These are phyloP conservation scores for Rutidosis leptorrhynchoides DNA, from an alignment of 129 eudicot species.

Conservation along the genomic window DNA sequence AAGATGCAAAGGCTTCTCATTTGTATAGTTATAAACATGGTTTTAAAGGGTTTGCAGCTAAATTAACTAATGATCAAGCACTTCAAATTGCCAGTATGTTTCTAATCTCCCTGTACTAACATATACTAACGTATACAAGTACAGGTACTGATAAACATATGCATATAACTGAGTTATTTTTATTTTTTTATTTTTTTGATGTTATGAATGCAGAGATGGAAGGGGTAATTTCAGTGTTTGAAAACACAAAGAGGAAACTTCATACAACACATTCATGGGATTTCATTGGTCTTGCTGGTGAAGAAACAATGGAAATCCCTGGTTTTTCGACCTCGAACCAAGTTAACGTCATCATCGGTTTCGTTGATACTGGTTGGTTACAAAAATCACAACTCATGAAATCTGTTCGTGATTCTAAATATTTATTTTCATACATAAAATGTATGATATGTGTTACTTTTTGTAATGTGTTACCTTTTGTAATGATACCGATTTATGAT, in stretches of 20 bases:
- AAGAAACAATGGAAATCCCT: slow-evolving; percentile 86
- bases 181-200: too few relatives aligned
- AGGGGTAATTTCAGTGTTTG: slow-evolving; percentile 85
- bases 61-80: slow-evolving; percentile 71
- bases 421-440: not conserved
- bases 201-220: slow-evolving; percentile 60
- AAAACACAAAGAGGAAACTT: slow-evolving; percentile 52
- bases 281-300: slow-evolving; percentile 67
- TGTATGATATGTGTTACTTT: too few relatives aligned
- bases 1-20: slow-evolving; percentile 69
- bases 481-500: slow-evolving; percentile 20
- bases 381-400: not conserved
- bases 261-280: slow-evolving; percentile 98
- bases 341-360: slow-evolving; percentile 87
- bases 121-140: not conserved
- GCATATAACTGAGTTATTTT: not conserved
- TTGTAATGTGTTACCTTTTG: too few relatives aligned
- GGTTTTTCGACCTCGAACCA: slow-evolving; percentile 76
- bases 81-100: slow-evolving; percentile 57
- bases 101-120: not conserved
- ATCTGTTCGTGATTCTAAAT: not conserved
- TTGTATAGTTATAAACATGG: slow-evolving; percentile 81
- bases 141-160: not conserved
- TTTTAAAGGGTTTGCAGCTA: slow-evolving; percentile 90
- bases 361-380: slow-evolving; percentile 74